Evolutionary conservation across 768 basidiomycete species (phyloP).

Genomic region (Phanerodontia chrysosporium): DNA sequence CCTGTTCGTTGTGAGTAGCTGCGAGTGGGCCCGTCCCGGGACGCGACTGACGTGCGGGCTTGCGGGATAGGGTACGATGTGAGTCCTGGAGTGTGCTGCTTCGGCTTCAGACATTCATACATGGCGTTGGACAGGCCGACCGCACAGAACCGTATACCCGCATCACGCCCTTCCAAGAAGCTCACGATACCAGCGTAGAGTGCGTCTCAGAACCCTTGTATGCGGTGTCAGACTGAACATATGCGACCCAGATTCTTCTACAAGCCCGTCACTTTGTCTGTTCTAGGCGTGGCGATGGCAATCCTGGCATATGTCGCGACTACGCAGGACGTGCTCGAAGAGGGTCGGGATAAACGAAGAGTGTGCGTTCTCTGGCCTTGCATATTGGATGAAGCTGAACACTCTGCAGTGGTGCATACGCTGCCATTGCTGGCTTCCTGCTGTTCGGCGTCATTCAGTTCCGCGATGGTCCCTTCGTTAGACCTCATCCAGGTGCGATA

Average conservation of each 20-base stretch:
- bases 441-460: constrained; percentile 85
- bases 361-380: constrained; percentile 47
- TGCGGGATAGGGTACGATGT: constrained; percentile 87
- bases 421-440: constrained; percentile 69
- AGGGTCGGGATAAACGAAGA: constrained; percentile 76
- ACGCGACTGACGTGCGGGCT: neutral
- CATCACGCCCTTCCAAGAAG: constrained; percentile 81
- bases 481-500: constrained; percentile 66
- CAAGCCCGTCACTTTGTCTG: constrained; percentile 76
- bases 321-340: constrained; percentile 78
- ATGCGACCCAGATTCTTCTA: constrained; percentile 66
- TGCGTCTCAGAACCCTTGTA: constrained; percentile 33
- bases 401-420: constrained; percentile 65
- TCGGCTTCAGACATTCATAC: neutral
- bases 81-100: constrained; percentile 30
- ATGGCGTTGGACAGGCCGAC: constrained; percentile 52
- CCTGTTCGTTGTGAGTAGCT: constrained; percentile 77
- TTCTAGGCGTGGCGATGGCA: constrained; percentile 60
- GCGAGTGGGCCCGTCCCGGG: constrained; percentile 1
- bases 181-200: constrained; percentile 80
- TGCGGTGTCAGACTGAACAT: constrained; percentile 3
- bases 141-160: constrained; percentile 80
- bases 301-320: constrained; percentile 79
- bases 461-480: constrained; percentile 84
- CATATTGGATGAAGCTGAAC: neutral